Conservation (phyloP, 129 eudicot genomes). For the Scalesia atractyloides region DNA sequence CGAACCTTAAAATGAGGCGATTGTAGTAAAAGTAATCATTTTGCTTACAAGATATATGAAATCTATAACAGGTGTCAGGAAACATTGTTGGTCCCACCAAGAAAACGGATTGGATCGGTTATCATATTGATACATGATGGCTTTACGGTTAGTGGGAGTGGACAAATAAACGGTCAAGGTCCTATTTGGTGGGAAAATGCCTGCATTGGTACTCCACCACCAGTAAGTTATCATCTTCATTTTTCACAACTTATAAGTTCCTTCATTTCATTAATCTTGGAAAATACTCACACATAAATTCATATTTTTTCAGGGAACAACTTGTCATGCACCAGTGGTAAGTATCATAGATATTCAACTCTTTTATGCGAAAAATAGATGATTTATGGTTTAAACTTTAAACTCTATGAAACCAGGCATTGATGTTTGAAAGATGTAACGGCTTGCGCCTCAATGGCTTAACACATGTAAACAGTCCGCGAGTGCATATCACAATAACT, state of each 20-base stretch:
- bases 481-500: slow-evolving; percentile 51
- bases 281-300: slow-evolving; percentile 6
- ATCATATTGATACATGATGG: slow-evolving; percentile 43
- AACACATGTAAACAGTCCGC: slow-evolving; percentile 58
- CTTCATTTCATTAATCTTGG: neutral
- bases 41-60: neutral
- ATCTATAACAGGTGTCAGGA: slow-evolving; percentile 47
- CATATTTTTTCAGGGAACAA: slow-evolving; percentile 38
- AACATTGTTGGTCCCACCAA: slow-evolving; percentile 48
- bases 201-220: slow-evolving; percentile 39
- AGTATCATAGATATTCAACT: slow-evolving; percentile 22
- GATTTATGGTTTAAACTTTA: neutral
- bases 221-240: slow-evolving; percentile 37
- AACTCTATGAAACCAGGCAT: slow-evolving; percentile 37
- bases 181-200: slow-evolving; percentile 63
- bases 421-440: slow-evolving; percentile 55
- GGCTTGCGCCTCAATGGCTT: slow-evolving; percentile 53
- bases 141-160: slow-evolving; percentile 53
- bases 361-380: neutral
- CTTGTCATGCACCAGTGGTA: slow-evolving; percentile 67
- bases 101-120: slow-evolving; percentile 37
- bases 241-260: neutral
- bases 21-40: no score
- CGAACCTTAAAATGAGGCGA: no score
- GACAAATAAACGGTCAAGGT: slow-evolving; percentile 62